Conservation (phyloP, 2,329 filamentous ascomycete genomes). For the Chrysoporthe cubensis region DNA sequence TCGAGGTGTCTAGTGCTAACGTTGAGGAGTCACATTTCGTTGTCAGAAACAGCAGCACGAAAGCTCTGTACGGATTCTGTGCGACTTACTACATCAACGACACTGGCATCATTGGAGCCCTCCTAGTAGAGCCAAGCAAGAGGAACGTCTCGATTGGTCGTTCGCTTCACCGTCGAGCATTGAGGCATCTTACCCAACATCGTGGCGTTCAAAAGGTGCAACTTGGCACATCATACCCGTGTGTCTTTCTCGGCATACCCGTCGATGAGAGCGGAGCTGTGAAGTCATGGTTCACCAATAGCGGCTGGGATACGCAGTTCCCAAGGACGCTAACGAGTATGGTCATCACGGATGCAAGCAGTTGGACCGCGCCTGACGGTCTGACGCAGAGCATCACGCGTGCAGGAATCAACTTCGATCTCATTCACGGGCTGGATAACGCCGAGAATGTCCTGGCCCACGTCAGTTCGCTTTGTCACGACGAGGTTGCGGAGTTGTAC, state of each 20-base stretch:
- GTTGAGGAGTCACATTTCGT: constrained; percentile 87
- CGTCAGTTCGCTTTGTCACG: constrained; percentile 73
- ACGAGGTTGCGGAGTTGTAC: constrained; percentile 81
- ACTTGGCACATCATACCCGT: constrained; percentile 78
- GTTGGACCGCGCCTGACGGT: constrained; percentile 77
- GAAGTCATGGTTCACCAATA: constrained; percentile 83
- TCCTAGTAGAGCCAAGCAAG: constrained; percentile 88
- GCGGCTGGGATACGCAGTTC: constrained; percentile 80
- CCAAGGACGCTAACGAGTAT: constrained; percentile 66
- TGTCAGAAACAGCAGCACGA: constrained; percentile 90
- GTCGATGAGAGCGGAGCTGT: constrained; percentile 50
- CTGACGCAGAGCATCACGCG: constrained; percentile 74
- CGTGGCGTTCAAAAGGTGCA: constrained; percentile 79
- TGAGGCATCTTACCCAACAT: constrained; percentile 72
- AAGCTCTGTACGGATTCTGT: constrained; percentile 88
- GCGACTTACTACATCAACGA: constrained; percentile 79
- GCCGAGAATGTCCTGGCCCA: constrained; percentile 74
- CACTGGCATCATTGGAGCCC: constrained; percentile 76
- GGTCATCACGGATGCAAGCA: constrained; percentile 70
- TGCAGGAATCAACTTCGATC: constrained; percentile 77
- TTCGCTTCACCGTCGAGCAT: constrained; percentile 83
- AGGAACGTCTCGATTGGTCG: constrained; percentile 89
- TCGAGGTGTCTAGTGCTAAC: constrained; percentile 71
- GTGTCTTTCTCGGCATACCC: constrained; percentile 85
- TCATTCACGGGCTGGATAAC: constrained; percentile 80